phyloP scores from a whole-genome alignment of 2,329 filamentous ascomycete species.

The Sporothrix euskadiensis region DNA sequence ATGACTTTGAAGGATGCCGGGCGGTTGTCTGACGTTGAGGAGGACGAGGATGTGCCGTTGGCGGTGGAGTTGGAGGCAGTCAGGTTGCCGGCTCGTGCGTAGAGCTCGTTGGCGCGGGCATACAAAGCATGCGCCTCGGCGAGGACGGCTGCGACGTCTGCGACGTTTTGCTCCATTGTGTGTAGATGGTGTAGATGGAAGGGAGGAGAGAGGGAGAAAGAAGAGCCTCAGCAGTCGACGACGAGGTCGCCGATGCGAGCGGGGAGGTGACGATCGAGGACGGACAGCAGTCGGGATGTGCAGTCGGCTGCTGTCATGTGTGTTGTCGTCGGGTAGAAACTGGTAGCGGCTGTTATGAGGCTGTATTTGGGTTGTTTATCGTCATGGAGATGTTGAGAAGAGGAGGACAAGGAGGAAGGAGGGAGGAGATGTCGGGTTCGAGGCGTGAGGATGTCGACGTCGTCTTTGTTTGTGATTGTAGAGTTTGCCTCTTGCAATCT shows the following conservation, averaged over 20 bases:
- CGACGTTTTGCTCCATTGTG: conserved; percentile 35
- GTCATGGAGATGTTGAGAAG: neutral
- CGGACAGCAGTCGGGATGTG: neutral
- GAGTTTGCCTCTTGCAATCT: neutral
- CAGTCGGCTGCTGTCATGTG: neutral
- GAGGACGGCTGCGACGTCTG: conserved; percentile 35
- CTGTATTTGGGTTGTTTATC: neutral
- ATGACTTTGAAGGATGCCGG: conserved; percentile 74
- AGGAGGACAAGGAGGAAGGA: neutral
- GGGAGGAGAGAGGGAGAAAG: neutral
- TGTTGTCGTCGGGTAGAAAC: neutral
- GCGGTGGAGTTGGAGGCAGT: conserved; percentile 28
- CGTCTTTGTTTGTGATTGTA: neutral
- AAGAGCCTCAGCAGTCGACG: conserved; percentile 24
- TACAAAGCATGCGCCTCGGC: conserved; percentile 38
- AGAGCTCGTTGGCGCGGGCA: conserved; percentile 38
- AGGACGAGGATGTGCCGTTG: conserved; percentile 9
- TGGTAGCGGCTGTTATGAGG: neutral
- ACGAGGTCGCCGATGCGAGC: conserved; percentile 27
- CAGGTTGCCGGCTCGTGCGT: conserved; percentile 45
- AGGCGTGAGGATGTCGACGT: neutral
- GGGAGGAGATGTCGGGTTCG: neutral
- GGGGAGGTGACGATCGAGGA: conserved; percentile 11
- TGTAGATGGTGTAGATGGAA: conserved; percentile 22
- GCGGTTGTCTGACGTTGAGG: conserved; percentile 37